A percentile compares a stretch with the other conserved stretches of the same genome.
These are phyloP conservation scores for Auxenochlorella pyrenoidosa DNA, from an alignment of 139 green algal species.

Conservation along the genomic window DNA sequence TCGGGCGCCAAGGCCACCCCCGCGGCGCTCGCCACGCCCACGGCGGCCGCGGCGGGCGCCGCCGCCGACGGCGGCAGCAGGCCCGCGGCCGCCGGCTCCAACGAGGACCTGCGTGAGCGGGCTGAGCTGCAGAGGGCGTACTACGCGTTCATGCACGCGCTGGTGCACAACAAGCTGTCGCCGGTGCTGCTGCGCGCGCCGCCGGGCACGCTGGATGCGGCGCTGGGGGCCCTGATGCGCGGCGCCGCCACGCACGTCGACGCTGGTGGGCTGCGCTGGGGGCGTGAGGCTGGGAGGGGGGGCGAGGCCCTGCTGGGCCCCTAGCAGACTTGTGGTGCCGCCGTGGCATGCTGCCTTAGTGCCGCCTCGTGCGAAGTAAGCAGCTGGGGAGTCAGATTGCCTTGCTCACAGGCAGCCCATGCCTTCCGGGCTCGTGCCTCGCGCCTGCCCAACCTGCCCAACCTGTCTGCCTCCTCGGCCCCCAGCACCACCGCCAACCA, in stretches of 20 bases:
- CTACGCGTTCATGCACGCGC: slow-evolving; percentile 73
- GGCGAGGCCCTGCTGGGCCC: too few species aligned
- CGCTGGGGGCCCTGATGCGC: slow-evolving; percentile 66
- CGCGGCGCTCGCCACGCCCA: slow-evolving; percentile 19
- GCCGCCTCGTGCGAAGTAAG: too few species aligned
- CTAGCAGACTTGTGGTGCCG: too few species aligned
- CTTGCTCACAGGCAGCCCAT: too few species aligned
- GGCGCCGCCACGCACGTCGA: slow-evolving; percentile 72
- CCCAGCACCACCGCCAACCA: neutral
- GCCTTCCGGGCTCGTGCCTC: too few species aligned
- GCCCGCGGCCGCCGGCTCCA: slow-evolving; percentile 35
- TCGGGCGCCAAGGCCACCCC: slow-evolving; percentile 57
- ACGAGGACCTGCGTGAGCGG: slow-evolving; percentile 79
- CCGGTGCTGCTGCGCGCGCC: slow-evolving; percentile 13
- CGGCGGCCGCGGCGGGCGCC: neutral
- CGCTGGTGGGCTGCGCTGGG: slow-evolving; percentile 1
- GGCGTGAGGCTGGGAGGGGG: too few species aligned
- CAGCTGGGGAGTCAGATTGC: too few species aligned
- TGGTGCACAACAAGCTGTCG: slow-evolving; percentile 44
- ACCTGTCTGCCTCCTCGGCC: neutral
- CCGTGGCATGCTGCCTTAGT: too few species aligned
- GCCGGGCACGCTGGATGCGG: slow-evolving; percentile 33
- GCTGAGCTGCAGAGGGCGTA: slow-evolving; percentile 81
- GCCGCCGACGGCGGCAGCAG: neutral
- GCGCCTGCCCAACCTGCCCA: neutral